Base-by-base conservation (phyloP, 2,329 filamentous ascomycete genomes). In the Penicillium vulpinum region DNA sequence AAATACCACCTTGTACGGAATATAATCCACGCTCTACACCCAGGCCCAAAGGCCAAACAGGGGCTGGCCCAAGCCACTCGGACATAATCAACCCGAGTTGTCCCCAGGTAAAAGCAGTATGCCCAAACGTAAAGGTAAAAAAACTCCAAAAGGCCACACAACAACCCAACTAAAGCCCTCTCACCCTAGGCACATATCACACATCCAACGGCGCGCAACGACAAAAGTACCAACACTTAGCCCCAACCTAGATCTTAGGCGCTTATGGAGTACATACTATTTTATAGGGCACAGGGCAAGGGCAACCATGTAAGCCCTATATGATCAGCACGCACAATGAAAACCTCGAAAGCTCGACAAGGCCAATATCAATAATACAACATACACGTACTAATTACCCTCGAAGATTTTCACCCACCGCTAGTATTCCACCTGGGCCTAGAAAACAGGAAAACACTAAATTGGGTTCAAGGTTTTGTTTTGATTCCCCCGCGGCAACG, bases 271-370 rank as follows among this genome's bases (percentile, higher is more conserved):
- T 28, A 56, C 35, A 35, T 33, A 40, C 36, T n/a, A 35, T 35
- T 29, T 26, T 46, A 29, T 64, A 67, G 64, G 64, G 64, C 56
- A 65, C 63, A 64, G 64, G 64, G 63, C 39, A 64, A 66, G 64
- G 63, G 63, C 63, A 67, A 40, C 28, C 31, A 51, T 47, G 35
- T 45, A 57, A 59, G 40, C 64, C 52, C 60, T 56, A 52, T 44
- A 56, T 65, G 64, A 66, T 65, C 64, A 62, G 39, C 64, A 57
- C 63, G 48, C 64, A 49, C 58, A 59, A 58, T 26, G 46, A 39
- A 56, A 46, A 31, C 41, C 33, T 41, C 44, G 24, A 26, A 21
- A 35, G 28, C 35, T 26, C 28, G 55, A 45, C 31, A 18, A 21
- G 44, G 38, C 48, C 10, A 1, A 29, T 16, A 21, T 16, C 7